Evolutionary conservation across 140 eudicot genomes (phyloP).

Genomic region (Flaveria floridana): DNA sequence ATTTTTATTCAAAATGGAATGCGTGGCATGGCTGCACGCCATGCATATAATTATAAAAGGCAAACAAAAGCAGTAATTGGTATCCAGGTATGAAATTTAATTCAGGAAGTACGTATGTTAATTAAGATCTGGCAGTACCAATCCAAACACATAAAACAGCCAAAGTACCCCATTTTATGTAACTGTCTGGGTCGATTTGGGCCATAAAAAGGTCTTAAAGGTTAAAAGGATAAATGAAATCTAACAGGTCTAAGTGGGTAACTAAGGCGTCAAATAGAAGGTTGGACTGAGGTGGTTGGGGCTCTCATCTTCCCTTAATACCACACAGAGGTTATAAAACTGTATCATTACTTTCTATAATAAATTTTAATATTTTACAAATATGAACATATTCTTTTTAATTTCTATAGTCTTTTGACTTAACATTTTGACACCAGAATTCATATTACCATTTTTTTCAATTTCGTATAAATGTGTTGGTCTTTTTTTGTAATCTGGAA

Average conservation of each 20-base stretch:
- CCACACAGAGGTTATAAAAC: background rate
- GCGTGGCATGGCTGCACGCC: conserved; percentile 70
- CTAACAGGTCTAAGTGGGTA: background rate
- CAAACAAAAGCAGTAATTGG: conserved; percentile 54
- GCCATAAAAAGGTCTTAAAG: background rate
- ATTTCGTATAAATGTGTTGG: background rate
- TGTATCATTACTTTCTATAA: background rate
- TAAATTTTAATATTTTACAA: background rate
- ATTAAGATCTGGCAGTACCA: background rate
- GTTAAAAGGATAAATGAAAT: background rate
- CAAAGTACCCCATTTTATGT: background rate
- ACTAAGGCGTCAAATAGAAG: background rate
- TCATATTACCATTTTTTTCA: background rate
- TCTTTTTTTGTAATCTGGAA: background rate
- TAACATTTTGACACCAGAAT: background rate
- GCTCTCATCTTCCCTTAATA: conserved; percentile 1
- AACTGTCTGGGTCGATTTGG: background rate
- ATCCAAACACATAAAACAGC: background rate
- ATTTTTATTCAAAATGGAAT: conserved; percentile 55
- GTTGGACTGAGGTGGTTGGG: background rate
- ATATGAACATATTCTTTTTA: background rate
- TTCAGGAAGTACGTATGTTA: background rate
- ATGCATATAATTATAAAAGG: conserved; percentile 39
- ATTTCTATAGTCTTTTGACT: background rate
- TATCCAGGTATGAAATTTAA: conserved; percentile 60